phyloP scores from a whole-genome alignment of 441 rosid species.

The Populus hybrid region DNA sequence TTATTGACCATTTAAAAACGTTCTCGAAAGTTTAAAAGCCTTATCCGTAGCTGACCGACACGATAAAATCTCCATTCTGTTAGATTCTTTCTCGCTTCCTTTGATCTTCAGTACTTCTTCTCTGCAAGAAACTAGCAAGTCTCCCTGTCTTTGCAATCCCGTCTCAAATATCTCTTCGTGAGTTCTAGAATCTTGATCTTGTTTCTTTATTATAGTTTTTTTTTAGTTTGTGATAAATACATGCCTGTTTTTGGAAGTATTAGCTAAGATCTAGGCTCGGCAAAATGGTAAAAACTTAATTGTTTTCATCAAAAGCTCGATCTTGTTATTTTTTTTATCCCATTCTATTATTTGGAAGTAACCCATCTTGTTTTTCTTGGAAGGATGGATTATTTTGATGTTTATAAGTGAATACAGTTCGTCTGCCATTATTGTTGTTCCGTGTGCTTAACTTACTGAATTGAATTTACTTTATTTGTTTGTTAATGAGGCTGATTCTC shows the following conservation, averaged over 20 bases:
- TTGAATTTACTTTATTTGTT: neutral
- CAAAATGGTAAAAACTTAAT: neutral
- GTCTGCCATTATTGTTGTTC: neutral
- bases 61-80: neutral
- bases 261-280: neutral
- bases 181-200: neutral
- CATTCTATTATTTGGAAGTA: neutral
- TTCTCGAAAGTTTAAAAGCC: no score
- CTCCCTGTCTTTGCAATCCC: neutral
- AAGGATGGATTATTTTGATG: neutral
- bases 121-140: neutral
- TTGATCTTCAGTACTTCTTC: neutral
- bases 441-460: neutral
- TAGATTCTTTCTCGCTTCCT: neutral
- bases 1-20: no score
- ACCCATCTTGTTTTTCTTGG: neutral
- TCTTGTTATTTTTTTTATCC: neutral
- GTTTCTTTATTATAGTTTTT: neutral
- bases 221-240: neutral
- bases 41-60: neutral
- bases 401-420: no score
- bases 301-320: neutral
- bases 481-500: slow-evolving; percentile 21
- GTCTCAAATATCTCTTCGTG: no score
- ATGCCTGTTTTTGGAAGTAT: neutral